Conservation (phyloP, 2,329 filamentous ascomycete genomes). For the Aspergillus ibericus region DNA sequence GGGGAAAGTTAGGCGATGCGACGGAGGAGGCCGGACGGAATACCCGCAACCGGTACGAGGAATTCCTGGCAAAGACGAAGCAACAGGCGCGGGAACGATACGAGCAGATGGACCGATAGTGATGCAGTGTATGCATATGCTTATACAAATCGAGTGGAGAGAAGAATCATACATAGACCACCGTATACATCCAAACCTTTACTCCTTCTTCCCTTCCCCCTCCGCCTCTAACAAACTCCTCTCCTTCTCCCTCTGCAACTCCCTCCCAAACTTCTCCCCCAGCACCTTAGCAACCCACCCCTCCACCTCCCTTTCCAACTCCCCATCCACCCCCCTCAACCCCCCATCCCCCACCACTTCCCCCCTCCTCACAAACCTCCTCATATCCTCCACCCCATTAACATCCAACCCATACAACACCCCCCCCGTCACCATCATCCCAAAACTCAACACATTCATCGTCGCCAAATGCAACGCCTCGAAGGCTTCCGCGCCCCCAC, state of each 20-base stretch:
- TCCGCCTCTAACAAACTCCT: neutral
- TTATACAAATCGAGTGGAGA: neutral
- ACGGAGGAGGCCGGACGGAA: constrained; percentile 50
- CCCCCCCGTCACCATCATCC: constrained; percentile 72
- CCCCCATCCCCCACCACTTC: constrained; percentile 58
- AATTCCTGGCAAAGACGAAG: constrained; percentile 50
- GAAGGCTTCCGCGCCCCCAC: constrained; percentile 70
- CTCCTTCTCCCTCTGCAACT: constrained; percentile 33
- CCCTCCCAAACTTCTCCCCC: constrained; percentile 49
- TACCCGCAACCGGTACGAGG: constrained; percentile 48
- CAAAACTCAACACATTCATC: constrained; percentile 76
- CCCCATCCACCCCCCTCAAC: neutral
- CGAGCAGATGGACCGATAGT: constrained; percentile 39
- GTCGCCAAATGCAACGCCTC: constrained; percentile 86
- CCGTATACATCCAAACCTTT: neutral
- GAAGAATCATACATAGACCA: neutral
- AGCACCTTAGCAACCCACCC: constrained; percentile 51
- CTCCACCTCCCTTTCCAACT: constrained; percentile 55
- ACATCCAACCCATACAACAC: constrained; percentile 77
- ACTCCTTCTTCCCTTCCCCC: constrained; percentile 12
- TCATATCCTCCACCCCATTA: constrained; percentile 65
- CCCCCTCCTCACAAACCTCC: constrained; percentile 58
- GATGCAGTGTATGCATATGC: neutral
- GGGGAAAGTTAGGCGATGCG: constrained; percentile 51
- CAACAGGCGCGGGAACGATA: constrained; percentile 50